A percentile compares a stretch with the other conserved stretches of the same genome.
Evolutionary conservation across 495 filamentous ascomycete genomes (phyloP).

Genomic region (Neurospora sp.): DNA sequence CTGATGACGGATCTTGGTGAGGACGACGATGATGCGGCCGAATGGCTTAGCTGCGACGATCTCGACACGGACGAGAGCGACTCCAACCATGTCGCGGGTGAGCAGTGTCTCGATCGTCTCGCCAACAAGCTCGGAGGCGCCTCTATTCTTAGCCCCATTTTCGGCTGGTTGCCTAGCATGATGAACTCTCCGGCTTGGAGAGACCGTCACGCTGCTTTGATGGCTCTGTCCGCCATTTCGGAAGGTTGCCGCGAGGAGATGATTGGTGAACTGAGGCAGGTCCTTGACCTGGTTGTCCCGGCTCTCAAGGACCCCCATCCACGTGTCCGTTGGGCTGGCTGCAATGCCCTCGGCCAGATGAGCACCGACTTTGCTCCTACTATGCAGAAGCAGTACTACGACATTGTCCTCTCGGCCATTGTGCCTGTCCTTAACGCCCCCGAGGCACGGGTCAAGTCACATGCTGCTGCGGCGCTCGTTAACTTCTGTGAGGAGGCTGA

Average conservation of each 20-base stretch:
- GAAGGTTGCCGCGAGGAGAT: conserved; percentile 95
- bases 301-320: conserved; percentile 87
- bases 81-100: conserved; percentile 93
- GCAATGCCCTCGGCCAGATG: conserved; percentile 99
- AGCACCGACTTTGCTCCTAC: conserved; percentile 98
- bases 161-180: conserved; percentile 95
- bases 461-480: conserved; percentile 92
- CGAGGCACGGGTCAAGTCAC: conserved; percentile 90
- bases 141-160: conserved; percentile 83
- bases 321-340: conserved; percentile 93
- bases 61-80: conserved; percentile 94
- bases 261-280: conserved; percentile 86
- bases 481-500: conserved; percentile 99
- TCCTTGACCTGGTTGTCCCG: conserved; percentile 86
- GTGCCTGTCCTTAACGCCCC: conserved; percentile 84
- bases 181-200: conserved; percentile 92
- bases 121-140: conserved; percentile 93
- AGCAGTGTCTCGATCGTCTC: conserved; percentile 96
- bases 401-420: conserved; percentile 74
- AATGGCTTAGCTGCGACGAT: conserved; percentile 92
- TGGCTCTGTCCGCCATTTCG: conserved; percentile 98
- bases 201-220: conserved; percentile 92
- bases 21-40: conserved; percentile 89
- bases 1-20: conserved; percentile 97
- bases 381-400: conserved; percentile 95